Conservation (phyloP, 116 monocot species). For the Zostera marina region DNA sequence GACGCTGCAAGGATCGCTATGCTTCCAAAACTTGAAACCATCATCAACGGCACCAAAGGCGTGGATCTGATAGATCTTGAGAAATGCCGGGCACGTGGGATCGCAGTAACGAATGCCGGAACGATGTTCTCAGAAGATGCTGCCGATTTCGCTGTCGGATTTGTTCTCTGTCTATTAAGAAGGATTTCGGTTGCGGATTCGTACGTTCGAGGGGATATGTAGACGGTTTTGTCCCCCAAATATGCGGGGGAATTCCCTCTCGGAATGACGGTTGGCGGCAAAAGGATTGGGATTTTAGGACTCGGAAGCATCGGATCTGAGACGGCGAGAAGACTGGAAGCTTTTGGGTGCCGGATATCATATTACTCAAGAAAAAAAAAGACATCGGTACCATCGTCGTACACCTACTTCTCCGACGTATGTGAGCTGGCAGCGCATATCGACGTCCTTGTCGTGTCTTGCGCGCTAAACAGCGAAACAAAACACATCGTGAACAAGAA, state of each 20-base stretch:
- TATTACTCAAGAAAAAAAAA: constrained; percentile 44
- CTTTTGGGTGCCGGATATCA: constrained; percentile 41
- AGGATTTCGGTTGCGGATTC: constrained; percentile 21
- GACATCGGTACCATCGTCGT: constrained; percentile 12
- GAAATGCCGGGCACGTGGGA: constrained; percentile 19
- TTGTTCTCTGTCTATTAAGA: constrained; percentile 23
- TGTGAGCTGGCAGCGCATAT: constrained; percentile 32
- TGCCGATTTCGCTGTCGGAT: constrained; percentile 29
- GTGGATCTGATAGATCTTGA: constrained; percentile 20
- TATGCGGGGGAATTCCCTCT: constrained; percentile 12
- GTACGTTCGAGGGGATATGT: constrained; percentile 15
- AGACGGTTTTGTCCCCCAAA: constrained; percentile 2
- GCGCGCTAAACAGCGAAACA: constrained; percentile 43
- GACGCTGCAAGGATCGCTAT: constrained; percentile 7
- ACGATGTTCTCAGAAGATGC: constrained; percentile 17
- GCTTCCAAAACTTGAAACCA: constrained; percentile 16
- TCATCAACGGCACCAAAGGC: constrained; percentile 16
- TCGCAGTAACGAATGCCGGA: constrained; percentile 24
- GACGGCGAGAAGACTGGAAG: constrained; percentile 46
- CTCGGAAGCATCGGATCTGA: constrained; percentile 58
- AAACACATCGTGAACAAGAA: constrained; percentile 46
- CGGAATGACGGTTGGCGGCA: constrained; percentile 37
- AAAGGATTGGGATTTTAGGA: constrained; percentile 58
- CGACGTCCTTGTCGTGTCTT: constrained; percentile 38
- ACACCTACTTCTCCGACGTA: constrained; percentile 24